Conservation (phyloP, 192 early-diverging fungal species). For the Linderina pennispora region DNA sequence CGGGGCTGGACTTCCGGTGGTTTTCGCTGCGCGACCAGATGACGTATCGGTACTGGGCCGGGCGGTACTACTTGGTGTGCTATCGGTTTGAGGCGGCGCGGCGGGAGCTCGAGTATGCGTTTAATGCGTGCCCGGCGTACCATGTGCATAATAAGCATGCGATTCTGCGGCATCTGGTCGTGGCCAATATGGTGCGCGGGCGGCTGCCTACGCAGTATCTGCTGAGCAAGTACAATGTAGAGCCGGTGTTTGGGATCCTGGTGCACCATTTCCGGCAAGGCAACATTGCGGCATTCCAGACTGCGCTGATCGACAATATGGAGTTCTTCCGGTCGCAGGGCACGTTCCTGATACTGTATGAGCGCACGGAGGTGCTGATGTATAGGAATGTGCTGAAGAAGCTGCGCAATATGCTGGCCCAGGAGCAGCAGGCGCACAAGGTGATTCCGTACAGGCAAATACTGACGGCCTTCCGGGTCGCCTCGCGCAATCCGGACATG, state of each 20-base stretch:
- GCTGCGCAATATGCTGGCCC: background rate
- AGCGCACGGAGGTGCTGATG: slow-evolving; percentile 37
- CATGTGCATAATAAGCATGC: slow-evolving; percentile 41
- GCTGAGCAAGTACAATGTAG: slow-evolving; percentile 34
- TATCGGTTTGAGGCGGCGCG: slow-evolving; percentile 36
- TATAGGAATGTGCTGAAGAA: slow-evolving; percentile 25
- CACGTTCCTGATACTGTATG: slow-evolving; percentile 32
- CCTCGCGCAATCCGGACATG: slow-evolving; percentile 24
- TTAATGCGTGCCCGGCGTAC: slow-evolving; percentile 19
- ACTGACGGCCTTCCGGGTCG: slow-evolving; percentile 16
- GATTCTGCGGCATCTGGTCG: slow-evolving; percentile 34
- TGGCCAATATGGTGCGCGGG: slow-evolving; percentile 39
- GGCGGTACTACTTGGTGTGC: slow-evolving; percentile 37
- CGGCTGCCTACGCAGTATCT: slow-evolving; percentile 10
- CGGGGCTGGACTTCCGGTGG: slow-evolving; percentile 1
- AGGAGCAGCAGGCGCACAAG: slow-evolving; percentile 2
- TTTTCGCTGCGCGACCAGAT: slow-evolving; percentile 24
- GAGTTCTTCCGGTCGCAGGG: slow-evolving; percentile 42
- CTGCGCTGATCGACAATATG: slow-evolving; percentile 18
- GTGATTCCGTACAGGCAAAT: slow-evolving; percentile 26
- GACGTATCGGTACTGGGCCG: slow-evolving; percentile 39
- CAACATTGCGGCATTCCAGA: slow-evolving; percentile 32
- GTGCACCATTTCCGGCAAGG: slow-evolving; percentile 21
- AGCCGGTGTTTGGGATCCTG: slow-evolving; percentile 26
- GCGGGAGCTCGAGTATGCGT: slow-evolving; percentile 29